Conservation (phyloP, 2,329 filamentous ascomycete species). For the Sporothrix mexicana region DNA sequence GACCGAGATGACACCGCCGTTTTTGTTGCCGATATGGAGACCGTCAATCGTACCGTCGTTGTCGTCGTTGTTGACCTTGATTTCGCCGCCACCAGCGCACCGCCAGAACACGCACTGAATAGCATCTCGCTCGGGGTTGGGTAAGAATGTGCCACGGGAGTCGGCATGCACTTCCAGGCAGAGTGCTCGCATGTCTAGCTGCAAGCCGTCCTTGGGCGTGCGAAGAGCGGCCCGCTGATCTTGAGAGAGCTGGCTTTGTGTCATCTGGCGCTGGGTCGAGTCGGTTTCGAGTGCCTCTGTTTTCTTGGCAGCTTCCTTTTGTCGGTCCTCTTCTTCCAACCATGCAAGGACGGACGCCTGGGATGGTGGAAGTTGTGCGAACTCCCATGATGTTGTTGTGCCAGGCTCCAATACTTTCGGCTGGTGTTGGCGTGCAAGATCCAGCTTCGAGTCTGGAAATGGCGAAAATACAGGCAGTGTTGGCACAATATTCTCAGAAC, state of each 20-base stretch:
- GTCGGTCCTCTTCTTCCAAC: constrained; percentile 54
- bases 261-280: constrained; percentile 9
- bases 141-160: constrained; percentile 77
- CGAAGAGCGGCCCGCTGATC: neutral
- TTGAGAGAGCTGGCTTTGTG: constrained; percentile 18
- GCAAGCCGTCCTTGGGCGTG: neutral
- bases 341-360: constrained; percentile 72
- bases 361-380: constrained; percentile 72
- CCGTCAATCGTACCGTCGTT: neutral
- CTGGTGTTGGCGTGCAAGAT: neutral
- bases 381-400: constrained; percentile 66
- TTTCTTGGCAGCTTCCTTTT: constrained; percentile 39
- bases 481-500: neutral
- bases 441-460: neutral
- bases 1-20: constrained; percentile 72
- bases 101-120: constrained; percentile 92
- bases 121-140: constrained; percentile 90
- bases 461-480: neutral
- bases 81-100: constrained; percentile 61
- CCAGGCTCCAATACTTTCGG: neutral
- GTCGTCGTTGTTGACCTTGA: neutral
- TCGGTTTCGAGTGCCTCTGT: neutral
- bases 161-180: constrained; percentile 93
- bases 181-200: constrained; percentile 95
- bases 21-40: constrained; percentile 50